phyloP scores from a whole-genome alignment of 148 eudicot species.

The Rhododendron griersonianum region DNA sequence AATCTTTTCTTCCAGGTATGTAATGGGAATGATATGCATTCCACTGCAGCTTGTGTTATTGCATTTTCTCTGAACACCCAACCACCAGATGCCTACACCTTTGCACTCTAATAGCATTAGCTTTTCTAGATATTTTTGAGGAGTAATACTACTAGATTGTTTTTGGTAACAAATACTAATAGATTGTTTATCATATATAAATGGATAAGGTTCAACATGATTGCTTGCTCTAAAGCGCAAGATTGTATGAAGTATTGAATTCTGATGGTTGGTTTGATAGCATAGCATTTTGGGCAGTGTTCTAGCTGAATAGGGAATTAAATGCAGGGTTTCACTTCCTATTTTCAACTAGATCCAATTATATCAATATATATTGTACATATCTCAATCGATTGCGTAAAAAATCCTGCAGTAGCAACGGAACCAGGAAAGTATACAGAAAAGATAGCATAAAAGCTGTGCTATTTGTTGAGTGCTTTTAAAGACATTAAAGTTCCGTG shows the following conservation, averaged over 20 bases:
- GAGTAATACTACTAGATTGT: background rate
- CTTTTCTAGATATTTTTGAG: background rate
- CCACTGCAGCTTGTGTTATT: background rate
- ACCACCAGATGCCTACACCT: background rate
- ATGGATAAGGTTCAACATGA: background rate
- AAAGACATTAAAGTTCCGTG: background rate
- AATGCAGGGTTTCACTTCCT: background rate
- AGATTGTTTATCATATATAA: background rate
- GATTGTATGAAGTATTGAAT: background rate
- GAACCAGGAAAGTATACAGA: no score
- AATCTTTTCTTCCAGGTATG: slow-evolving; percentile 65
- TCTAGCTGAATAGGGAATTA: background rate
- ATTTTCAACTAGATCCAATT: background rate
- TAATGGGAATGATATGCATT: background rate
- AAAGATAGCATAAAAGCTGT: background rate
- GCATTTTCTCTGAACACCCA: background rate
- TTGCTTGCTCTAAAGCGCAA: background rate
- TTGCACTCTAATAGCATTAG: background rate
- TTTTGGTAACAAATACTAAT: background rate
- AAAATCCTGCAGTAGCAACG: no score
- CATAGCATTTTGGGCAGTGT: background rate
- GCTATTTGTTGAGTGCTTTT: background rate
- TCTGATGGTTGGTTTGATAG: background rate
- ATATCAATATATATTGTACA: background rate
- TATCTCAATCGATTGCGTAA: no score